Evolutionary conservation across 306 rosid species (phyloP).

Genomic region (Ormosia emarginata): DNA sequence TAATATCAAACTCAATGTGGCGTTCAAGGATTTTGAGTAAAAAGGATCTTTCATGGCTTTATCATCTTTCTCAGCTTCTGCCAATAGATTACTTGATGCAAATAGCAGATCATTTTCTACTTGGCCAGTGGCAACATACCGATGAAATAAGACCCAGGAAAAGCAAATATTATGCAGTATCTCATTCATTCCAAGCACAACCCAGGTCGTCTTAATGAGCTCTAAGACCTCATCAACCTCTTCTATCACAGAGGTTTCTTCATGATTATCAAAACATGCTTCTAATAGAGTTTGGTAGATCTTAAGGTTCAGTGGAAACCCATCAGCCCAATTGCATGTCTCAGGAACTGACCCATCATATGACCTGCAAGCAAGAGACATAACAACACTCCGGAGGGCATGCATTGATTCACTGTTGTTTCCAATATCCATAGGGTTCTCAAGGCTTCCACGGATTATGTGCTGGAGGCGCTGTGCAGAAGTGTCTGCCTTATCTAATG

Average conservation of each 20-base stretch:
- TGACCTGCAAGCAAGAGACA: conserved; percentile 73
- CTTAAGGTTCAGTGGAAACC: conserved; percentile 68
- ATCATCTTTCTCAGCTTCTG: conserved; percentile 60
- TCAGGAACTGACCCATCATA: conserved; percentile 44
- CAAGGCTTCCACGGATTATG: conserved; percentile 45
- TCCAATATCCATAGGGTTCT: conserved; percentile 55
- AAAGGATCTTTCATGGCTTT: conserved; percentile 41
- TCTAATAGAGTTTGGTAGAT: conserved; percentile 72
- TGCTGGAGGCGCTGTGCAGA: conserved; percentile 43
- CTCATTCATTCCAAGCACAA: conserved; percentile 62
- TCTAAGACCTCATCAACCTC: conserved; percentile 84
- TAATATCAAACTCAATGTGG: conserved; percentile 43
- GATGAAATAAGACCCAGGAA: conserved; percentile 64
- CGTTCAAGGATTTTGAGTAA: conserved; percentile 39
- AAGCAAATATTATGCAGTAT: conserved; percentile 77
- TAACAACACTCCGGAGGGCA: conserved; percentile 42
- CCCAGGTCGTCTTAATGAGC: conserved; percentile 79
- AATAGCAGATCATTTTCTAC: conserved; percentile 57
- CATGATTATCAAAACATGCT: conserved; percentile 72
- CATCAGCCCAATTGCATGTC: conserved; percentile 87
- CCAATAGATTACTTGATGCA: conserved; percentile 69
- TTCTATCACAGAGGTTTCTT: conserved; percentile 57
- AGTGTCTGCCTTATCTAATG: conserved; percentile 43
- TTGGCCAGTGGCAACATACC: conserved; percentile 61
- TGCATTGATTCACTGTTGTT: conserved; percentile 56